A percentile compares a stretch with the other conserved stretches of the same genome.
These are phyloP conservation scores for Diplosphaera chodatii DNA, from an alignment of 139 green algal genomes.

Conservation along the genomic window DNA sequence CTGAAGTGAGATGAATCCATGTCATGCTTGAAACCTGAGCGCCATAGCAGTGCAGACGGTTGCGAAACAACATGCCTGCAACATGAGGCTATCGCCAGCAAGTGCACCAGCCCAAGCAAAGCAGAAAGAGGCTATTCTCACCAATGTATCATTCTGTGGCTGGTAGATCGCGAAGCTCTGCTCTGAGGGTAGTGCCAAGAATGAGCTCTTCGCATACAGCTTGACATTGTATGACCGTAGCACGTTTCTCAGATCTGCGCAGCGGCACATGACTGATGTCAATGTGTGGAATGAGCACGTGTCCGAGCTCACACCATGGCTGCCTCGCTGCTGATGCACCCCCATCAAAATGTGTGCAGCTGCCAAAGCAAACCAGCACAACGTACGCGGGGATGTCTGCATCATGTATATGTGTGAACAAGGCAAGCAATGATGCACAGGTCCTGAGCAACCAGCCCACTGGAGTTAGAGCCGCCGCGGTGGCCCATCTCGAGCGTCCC, in stretches of 20 bases:
- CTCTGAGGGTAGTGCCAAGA: background rate
- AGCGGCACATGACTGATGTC: background rate
- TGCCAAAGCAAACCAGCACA: background rate
- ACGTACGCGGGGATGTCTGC: background rate
- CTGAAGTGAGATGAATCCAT: too few relatives aligned
- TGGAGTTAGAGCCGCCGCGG: constrained; percentile 9
- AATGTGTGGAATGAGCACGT: background rate
- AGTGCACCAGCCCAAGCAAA: background rate
- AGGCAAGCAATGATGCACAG: background rate
- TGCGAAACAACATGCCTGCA: background rate
- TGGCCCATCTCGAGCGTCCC: constrained; percentile 1
- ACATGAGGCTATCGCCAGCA: background rate
- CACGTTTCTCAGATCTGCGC: background rate
- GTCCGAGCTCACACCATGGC: too few relatives aligned
- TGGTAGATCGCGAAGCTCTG: background rate
- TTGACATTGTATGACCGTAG: background rate
- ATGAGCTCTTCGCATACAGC: background rate
- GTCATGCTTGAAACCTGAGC: background rate
- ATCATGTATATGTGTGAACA: background rate
- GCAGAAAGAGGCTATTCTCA: background rate
- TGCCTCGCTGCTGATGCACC: too few relatives aligned
- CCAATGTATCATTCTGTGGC: background rate
- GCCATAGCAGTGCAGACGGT: too few relatives aligned
- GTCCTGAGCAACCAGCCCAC: background rate
- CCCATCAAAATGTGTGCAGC: too few relatives aligned